These are phyloP conservation scores for Fistulifera pelliculosa DNA, from an alignment of 108 stramenopile genomes.

Conservation along the genomic window DNA sequence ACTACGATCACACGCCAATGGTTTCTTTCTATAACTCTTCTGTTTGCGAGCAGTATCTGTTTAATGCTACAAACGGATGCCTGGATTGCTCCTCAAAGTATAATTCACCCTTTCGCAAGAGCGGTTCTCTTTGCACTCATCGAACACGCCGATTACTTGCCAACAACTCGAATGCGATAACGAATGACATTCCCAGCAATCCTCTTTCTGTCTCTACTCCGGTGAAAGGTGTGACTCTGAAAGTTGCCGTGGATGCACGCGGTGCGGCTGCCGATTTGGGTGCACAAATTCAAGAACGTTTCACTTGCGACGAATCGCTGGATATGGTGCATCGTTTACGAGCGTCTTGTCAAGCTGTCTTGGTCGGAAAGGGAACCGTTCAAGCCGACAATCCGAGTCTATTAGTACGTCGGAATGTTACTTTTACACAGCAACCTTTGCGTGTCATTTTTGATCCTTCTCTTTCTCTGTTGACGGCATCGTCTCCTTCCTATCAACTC, in stretches of 20 bases:
- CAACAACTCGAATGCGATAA: too few relatives aligned
- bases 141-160: too few relatives aligned
- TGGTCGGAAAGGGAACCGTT: conserved; percentile 73
- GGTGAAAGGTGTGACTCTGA: conserved; percentile 56
- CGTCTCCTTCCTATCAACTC: conserved; percentile 28
- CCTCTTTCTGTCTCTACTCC: too few relatives aligned
- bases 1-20: too few relatives aligned
- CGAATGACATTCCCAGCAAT: too few relatives aligned
- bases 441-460: conserved; percentile 67
- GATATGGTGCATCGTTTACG: conserved; percentile 82
- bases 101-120: too few relatives aligned
- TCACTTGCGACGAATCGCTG: conserved; percentile 58
- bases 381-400: conserved; percentile 62
- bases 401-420: conserved; percentile 49
- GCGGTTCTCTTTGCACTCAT: too few relatives aligned
- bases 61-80: too few relatives aligned
- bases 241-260: conserved; percentile 62
- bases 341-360: conserved; percentile 44
- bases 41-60: too few relatives aligned
- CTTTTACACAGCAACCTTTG: conserved; percentile 37
- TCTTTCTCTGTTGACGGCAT: conserved; percentile 15
- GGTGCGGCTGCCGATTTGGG: conserved; percentile 61
- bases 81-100: too few relatives aligned
- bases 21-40: too few relatives aligned
- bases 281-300: conserved; percentile 33